phyloP scores from a whole-genome alignment of 2,329 filamentous ascomycete species.

The Raffaelea arxii region DNA sequence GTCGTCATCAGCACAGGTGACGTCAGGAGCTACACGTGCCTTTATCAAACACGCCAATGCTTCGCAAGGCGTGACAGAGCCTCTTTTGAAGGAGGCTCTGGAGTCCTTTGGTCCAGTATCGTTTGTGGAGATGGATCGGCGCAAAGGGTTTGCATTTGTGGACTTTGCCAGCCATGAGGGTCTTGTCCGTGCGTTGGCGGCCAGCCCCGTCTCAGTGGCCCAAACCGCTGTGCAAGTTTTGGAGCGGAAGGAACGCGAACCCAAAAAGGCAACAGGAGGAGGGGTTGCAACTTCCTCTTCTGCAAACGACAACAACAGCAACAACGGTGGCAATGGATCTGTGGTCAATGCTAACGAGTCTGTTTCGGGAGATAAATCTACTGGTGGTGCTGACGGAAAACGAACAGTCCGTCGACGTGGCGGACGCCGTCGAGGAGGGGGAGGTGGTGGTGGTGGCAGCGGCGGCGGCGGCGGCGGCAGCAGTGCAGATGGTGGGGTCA shows the following conservation, averaged over 20 bases:
- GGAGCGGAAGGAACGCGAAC: conserved; percentile 59
- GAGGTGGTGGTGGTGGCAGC: conserved; percentile 1
- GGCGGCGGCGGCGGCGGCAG: neutral
- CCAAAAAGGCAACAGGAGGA: conserved; percentile 15
- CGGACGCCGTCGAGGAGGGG: conserved; percentile 10
- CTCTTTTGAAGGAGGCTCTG: conserved; percentile 65
- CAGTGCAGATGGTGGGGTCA: neutral
- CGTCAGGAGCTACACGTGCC: conserved; percentile 47
- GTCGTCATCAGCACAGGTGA: neutral
- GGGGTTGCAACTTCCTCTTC: neutral
- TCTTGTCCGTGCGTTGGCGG: conserved; percentile 68
- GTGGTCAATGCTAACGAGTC: neutral
- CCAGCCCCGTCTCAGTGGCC: conserved; percentile 72
- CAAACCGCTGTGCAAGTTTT: conserved; percentile 81
- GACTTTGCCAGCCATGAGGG: conserved; percentile 69
- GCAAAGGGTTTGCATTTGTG: conserved; percentile 89
- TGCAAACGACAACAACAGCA: neutral
- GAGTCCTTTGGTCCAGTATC: conserved; percentile 63
- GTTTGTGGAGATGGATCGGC: conserved; percentile 84
- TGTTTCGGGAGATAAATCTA: neutral
- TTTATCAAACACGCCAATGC: conserved; percentile 79
- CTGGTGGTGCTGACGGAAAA: conserved; percentile 3
- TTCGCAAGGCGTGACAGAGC: conserved; percentile 84
- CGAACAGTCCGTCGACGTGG: conserved; percentile 12
- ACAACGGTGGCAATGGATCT: neutral